A percentile compares a stretch with the other conserved stretches of the same genome.
Evolutionary conservation across 179 eudicot genomes (phyloP).

Genomic region (Silene noctiflora): DNA sequence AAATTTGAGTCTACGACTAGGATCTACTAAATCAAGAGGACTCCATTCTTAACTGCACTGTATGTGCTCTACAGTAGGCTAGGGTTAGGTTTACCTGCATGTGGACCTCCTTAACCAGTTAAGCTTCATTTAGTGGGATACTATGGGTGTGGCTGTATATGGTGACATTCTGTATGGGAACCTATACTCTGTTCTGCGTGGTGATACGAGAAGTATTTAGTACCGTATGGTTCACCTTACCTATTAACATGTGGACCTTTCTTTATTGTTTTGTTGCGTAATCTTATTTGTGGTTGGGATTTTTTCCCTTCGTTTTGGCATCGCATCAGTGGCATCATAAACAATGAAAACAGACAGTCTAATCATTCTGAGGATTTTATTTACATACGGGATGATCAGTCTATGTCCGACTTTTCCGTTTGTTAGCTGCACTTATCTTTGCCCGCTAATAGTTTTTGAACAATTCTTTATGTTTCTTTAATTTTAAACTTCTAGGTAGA

Average conservation of each 20-base stretch:
- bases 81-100: not conserved
- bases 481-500: no score
- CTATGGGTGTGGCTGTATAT: not conserved
- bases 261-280: no score
- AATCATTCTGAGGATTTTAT: not conserved
- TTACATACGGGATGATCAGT: not conserved
- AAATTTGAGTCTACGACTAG: not conserved
- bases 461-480: no score
- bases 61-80: not conserved
- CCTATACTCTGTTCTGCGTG: not conserved
- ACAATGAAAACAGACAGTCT: not conserved
- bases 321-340: not conserved
- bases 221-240: not conserved
- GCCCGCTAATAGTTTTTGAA: no score
- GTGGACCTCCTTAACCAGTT: not conserved
- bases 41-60: not conserved
- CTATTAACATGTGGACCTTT: not conserved
- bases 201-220: not conserved
- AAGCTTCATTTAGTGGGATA: not conserved
- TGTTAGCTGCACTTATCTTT: not conserved
- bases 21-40: constrained; percentile 11
- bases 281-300: not conserved
- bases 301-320: not conserved
- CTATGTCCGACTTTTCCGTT: not conserved
- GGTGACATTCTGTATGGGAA: not conserved